A percentile compares a stretch with the other conserved stretches of the same genome.
Conservation (phyloP, 1,139 yeast species). For the Spencermartinsiella ligniputridi region DNA sequence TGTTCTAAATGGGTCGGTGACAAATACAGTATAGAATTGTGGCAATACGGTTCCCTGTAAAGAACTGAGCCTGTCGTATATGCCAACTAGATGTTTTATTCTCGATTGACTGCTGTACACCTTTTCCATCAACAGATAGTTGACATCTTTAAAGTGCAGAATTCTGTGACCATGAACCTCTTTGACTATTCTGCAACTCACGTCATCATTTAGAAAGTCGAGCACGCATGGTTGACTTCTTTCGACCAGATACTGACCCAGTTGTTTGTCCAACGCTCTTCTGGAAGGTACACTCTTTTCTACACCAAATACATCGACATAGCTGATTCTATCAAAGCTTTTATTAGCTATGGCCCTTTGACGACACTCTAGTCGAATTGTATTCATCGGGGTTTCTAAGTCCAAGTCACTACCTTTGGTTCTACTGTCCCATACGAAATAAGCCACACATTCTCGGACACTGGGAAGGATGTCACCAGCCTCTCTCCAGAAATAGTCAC, state of each 20-base stretch:
- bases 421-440: slow-evolving; percentile 5
- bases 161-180: slow-evolving; percentile 4
- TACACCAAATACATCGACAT: neutral
- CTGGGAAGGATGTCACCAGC: slow-evolving; percentile 12
- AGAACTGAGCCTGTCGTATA: slow-evolving; percentile 12
- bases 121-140: slow-evolving; percentile 11
- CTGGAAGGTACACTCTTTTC: neutral
- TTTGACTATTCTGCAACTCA: neutral
- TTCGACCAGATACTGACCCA: neutral
- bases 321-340: neutral
- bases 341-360: neutral
- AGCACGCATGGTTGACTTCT: neutral
- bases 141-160: slow-evolving; percentile 1
- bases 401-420: neutral
- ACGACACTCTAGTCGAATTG: slow-evolving; percentile 2
- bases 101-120: slow-evolving; percentile 3
- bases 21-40: slow-evolving; percentile 13
- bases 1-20: slow-evolving; percentile 18
- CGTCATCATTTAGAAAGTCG: slow-evolving; percentile 8
- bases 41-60: slow-evolving; percentile 22
- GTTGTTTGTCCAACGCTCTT: slow-evolving; percentile 3
- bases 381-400: neutral
- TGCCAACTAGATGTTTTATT: slow-evolving; percentile 9
- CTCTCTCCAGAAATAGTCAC: slow-evolving; percentile 9
- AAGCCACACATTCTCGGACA: slow-evolving; percentile 15